These are phyloP conservation scores for Peribolospora baueri DNA, from an alignment of 768 basidiomycete genomes.

Conservation along the genomic window DNA sequence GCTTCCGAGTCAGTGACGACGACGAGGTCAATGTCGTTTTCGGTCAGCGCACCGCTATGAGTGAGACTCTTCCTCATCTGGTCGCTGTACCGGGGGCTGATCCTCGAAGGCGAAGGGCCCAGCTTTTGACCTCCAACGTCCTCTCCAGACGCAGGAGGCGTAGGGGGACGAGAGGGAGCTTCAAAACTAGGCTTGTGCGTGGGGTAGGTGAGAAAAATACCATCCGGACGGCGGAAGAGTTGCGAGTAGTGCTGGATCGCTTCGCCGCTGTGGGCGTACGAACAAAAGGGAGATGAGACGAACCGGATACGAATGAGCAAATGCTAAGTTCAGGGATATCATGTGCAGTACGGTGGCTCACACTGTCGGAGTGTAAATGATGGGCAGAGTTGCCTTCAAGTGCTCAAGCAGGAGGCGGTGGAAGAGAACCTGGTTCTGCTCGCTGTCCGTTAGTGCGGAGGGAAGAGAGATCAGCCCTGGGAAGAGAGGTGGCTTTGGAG, in stretches of 20 bases:
- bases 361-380: slow-evolving; percentile 63
- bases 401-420: slow-evolving; percentile 38
- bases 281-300: background rate
- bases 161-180: too few species aligned
- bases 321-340: background rate
- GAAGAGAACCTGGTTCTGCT: slow-evolving; percentile 58
- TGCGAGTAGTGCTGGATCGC: slow-evolving; percentile 45
- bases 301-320: background rate
- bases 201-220: slow-evolving; percentile 35
- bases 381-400: slow-evolving; percentile 37
- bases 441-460: slow-evolving; percentile 28
- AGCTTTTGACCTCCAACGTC: slow-evolving; percentile 34
- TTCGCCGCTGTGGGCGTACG: slow-evolving; percentile 1
- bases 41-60: background rate
- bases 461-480: slow-evolving; percentile 5
- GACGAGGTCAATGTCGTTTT: slow-evolving; percentile 36
- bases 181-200: background rate
- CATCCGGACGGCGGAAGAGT: slow-evolving; percentile 50
- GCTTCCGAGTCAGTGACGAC: slow-evolving; percentile 68
- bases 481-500: background rate
- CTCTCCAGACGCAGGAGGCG: slow-evolving; percentile 24
- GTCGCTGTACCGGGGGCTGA: slow-evolving; percentile 2
- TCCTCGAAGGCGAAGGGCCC: background rate
- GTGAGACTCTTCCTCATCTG: slow-evolving; percentile 6
- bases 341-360: background rate